Conservation (phyloP, 768 basidiomycete genomes). For the Boletus reticulatus region DNA sequence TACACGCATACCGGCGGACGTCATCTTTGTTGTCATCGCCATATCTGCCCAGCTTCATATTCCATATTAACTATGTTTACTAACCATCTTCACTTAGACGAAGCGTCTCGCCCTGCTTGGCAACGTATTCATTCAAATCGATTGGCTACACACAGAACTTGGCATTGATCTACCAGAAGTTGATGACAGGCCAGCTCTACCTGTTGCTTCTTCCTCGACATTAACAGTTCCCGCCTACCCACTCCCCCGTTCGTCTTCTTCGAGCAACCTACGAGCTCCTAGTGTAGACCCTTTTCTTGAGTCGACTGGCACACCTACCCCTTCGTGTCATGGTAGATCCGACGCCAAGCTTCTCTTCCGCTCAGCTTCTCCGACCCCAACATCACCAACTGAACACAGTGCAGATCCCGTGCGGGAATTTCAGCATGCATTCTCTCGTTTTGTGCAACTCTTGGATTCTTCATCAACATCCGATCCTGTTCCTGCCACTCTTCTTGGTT, state of each 20-base stretch:
- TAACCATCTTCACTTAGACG: conserved; percentile 38
- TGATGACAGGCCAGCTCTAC: conserved; percentile 39
- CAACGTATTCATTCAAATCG: conserved; percentile 67
- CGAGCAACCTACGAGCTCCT: conserved; percentile 19
- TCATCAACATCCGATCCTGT: conserved; percentile 23
- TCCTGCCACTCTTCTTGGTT: conserved; percentile 24
- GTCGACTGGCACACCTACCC: conserved; percentile 45
- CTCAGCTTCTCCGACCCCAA: conserved; percentile 17
- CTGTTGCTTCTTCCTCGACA: conserved; percentile 36
- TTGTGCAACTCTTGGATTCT: conserved; percentile 57
- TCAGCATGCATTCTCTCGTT: conserved; percentile 58
- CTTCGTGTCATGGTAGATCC: conserved; percentile 38
- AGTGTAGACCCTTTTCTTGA: conserved; percentile 28
- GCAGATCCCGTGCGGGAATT: conserved; percentile 38
- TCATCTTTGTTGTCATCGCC: too few species aligned
- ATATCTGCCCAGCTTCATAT: neutral
- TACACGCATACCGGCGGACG: neutral
- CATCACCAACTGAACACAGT: conserved; percentile 7
- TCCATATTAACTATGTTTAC: neutral
- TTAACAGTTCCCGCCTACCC: conserved; percentile 37
- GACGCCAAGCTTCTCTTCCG: conserved; percentile 36
- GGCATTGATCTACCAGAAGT: conserved; percentile 64
- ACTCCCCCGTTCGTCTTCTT: conserved; percentile 47
- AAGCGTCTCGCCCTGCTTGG: conserved; percentile 68
- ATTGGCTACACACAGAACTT: conserved; percentile 81